Conservation (phyloP, 75 land plant genomes). For the Adiantum capillusveneris region DNA sequence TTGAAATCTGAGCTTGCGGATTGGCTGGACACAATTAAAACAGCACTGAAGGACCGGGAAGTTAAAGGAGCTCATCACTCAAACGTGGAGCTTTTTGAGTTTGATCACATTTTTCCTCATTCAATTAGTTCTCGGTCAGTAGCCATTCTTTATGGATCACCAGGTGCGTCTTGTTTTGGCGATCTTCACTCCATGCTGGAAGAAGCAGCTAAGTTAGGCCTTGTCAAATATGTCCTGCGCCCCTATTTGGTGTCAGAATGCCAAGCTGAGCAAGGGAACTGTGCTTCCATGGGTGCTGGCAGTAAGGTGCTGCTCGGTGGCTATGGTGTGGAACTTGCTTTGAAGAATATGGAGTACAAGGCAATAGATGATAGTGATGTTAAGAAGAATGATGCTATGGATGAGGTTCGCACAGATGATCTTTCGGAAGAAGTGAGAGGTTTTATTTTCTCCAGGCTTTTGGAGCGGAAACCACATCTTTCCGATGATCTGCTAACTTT, state of each 20-base stretch:
- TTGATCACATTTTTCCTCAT: constrained; percentile 69
- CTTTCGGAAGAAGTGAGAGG: constrained; percentile 87
- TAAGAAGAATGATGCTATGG: constrained; percentile 68
- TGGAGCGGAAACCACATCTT: constrained; percentile 89
- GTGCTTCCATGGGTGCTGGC: constrained; percentile 57
- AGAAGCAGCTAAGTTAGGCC: constrained; percentile 69
- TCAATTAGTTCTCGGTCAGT: constrained; percentile 31
- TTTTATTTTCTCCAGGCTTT: constrained; percentile 75
- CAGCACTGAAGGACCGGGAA: constrained; percentile 16
- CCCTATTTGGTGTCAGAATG: constrained; percentile 77
- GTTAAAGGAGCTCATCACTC: not conserved
- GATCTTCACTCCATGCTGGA: constrained; percentile 48
- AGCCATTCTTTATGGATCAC: constrained; percentile 84
- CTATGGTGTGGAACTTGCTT: constrained; percentile 96
- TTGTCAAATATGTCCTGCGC: constrained; percentile 68
- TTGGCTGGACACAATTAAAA: constrained; percentile 46
- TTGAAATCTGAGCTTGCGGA: constrained; percentile 48
- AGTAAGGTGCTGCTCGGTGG: constrained; percentile 70
- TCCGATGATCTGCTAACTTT: constrained; percentile 73
- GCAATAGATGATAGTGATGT: constrained; percentile 91
- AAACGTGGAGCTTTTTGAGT: constrained; percentile 47
- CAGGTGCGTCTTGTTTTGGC: constrained; percentile 74
- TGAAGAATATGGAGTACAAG: constrained; percentile 99
- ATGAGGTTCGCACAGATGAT: constrained; percentile 80
- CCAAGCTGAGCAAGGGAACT: constrained; percentile 30